These are phyloP conservation scores for Cytidiella melzeri DNA, from an alignment of 768 basidiomycete species.

Conservation along the genomic window DNA sequence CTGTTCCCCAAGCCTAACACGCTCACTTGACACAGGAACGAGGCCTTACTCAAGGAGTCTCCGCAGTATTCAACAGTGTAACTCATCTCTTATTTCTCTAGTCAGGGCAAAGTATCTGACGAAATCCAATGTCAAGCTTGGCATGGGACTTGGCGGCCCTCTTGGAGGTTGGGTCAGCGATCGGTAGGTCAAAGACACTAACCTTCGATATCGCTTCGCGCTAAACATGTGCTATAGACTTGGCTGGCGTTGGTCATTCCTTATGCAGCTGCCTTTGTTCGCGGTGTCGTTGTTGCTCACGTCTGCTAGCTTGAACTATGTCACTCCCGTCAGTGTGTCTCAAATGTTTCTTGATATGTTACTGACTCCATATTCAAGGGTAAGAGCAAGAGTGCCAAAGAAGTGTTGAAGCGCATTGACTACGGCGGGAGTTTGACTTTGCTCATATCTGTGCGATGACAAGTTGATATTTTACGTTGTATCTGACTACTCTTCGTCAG, in stretches of 20 bases:
- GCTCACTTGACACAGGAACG: slow-evolving; percentile 39
- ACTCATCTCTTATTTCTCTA: too few species aligned
- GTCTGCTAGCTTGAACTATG: slow-evolving; percentile 53
- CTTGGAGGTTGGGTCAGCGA: slow-evolving; percentile 68
- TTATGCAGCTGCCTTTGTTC: slow-evolving; percentile 68
- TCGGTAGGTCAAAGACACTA: slow-evolving; percentile 34
- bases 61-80: slow-evolving; percentile 71
- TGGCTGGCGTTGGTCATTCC: slow-evolving; percentile 81
- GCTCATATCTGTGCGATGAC: slow-evolving; percentile 49
- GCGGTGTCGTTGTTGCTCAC: slow-evolving; percentile 52
- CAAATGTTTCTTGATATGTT: slow-evolving; percentile 3
- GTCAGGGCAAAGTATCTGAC: too few species aligned
- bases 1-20: not conserved
- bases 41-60: slow-evolving; percentile 66
- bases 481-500: slow-evolving; percentile 15
- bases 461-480: not conserved
- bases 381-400: slow-evolving; percentile 55
- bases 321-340: slow-evolving; percentile 48
- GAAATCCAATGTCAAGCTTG: slow-evolving; percentile 39
- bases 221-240: slow-evolving; percentile 34
- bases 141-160: slow-evolving; percentile 78
- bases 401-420: slow-evolving; percentile 70
- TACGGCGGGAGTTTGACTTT: slow-evolving; percentile 66
- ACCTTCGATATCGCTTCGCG: not conserved
- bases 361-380: slow-evolving; percentile 37